phyloP scores from a whole-genome alignment of 164 flowering plant genomes.

The Litsea cubeba region DNA sequence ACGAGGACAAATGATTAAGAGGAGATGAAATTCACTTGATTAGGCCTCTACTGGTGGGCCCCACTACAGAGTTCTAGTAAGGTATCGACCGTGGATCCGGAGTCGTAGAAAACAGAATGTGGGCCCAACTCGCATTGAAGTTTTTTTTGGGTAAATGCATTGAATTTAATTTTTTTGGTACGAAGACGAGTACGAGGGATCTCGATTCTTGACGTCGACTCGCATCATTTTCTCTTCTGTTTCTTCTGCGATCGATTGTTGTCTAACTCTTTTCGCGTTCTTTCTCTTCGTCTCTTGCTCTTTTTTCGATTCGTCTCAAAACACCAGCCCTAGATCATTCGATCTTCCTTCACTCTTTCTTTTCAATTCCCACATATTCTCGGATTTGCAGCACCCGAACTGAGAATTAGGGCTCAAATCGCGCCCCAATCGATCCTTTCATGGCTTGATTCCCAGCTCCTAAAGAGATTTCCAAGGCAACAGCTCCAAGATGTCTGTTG shows the following conservation, averaged over 20 bases:
- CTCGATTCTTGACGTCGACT: not conserved
- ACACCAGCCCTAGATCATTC: not conserved
- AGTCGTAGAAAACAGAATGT: no score
- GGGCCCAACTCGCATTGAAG: no score
- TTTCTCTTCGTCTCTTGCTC: not conserved
- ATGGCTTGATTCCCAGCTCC: not conserved
- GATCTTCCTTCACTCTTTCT: not conserved
- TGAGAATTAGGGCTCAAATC: not conserved
- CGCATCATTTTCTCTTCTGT: no score
- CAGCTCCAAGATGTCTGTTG: conserved; percentile 50
- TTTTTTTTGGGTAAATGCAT: no score
- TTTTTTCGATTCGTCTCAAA: not conserved
- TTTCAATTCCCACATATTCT: not conserved
- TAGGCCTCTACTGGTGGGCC: no score
- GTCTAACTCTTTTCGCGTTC: not conserved
- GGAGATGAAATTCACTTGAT: no score
- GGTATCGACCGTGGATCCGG: no score
- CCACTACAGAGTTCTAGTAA: no score
- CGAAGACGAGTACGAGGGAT: no score
- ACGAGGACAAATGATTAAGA: no score
- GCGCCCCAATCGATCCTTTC: conserved; percentile 1
- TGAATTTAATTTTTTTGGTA: no score
- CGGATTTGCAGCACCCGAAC: not conserved
- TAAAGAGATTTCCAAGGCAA: not conserved
- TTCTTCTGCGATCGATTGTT: not conserved